Evolutionary conservation across 176 grass and related monocot genomes (phyloP), one percentile per base, ranked within the genome.

Genomic region (Saccharum officinarum): DNA sequence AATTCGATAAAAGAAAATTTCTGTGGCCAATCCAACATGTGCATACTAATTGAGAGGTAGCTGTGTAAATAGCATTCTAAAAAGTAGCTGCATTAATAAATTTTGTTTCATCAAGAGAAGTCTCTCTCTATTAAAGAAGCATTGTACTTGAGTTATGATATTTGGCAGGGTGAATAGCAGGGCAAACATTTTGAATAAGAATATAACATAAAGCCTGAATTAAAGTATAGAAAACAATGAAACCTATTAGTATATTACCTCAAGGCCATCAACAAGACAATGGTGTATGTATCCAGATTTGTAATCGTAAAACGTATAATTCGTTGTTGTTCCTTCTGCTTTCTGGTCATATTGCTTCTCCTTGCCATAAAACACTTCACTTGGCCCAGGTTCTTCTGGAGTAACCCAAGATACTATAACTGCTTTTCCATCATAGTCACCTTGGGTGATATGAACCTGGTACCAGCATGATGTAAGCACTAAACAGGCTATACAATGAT

Each of bases 271-370:
- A 78, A 94, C 86, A 80, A 98, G 81, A 81, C 97, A 98, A 38
- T 98, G 97, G 71, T 98, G 97, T 71, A 94, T 94, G 61, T 83
- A 95, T 94, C 97, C 97, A 77, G 97, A 98, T 74, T 91, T 98
- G 80, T 98, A 98, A 46, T 98, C 36, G 0, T 94, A 95, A 89
- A 94, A 98, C 12, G 93, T 92, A 81, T 98, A 98, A 77, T 96
- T 96, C 55, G 82, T 95, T 62, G 83, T 63, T n/a, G 78, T 82
- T 42, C 93, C 97, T 89, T 91, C 25, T 62, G 92, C 75, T 86
- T 73, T 94, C 14, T 87, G 89, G 66, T 94, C 88, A 86, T 91
- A 95, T 71, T 77, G 60, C 49, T 89, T 61, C 71, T 91, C 88
- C 55, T 87, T 92, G 55, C 93, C 90, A 74, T 95, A 98, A 39